Conservation (phyloP, 2,329 filamentous ascomycete species). For the Chaetomium sp. region DNA sequence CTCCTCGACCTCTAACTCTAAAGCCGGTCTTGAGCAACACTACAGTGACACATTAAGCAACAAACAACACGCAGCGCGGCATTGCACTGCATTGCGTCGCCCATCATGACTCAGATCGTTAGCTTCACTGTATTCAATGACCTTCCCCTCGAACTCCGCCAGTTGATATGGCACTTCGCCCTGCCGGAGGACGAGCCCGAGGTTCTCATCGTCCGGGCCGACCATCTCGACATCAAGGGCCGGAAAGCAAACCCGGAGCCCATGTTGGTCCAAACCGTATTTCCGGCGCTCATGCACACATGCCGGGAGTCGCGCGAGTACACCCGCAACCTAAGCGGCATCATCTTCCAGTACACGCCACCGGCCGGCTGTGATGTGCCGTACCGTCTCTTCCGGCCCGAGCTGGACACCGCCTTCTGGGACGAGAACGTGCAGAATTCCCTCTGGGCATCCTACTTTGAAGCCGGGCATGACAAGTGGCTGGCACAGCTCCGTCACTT, state of each 20-base stretch:
- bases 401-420: conserved; percentile 1
- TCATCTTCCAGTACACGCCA: background rate
- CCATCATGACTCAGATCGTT: background rate
- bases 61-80: no score
- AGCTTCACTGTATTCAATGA: background rate
- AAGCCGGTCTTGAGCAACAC: no score
- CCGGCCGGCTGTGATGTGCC: background rate
- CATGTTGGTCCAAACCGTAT: conserved; percentile 2
- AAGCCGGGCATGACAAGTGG: background rate
- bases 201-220: background rate
- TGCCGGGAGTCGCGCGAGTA: conserved; percentile 6
- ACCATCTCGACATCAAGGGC: background rate
- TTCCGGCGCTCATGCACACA: conserved; percentile 2
- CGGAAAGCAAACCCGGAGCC: background rate
- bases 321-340: background rate
- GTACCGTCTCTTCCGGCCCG: conserved; percentile 1
- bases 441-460: background rate
- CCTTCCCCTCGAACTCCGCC: conserved; percentile 1
- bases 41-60: no score
- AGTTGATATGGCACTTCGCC: conserved; percentile 1
- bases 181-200: conserved; percentile 2
- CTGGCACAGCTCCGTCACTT: conserved; percentile 1
- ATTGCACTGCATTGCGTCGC: no score
- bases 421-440: background rate
- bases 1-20: no score